Base-by-base conservation (phyloP, 352 stramenopile genomes). In the Pseudoperonospora humuli region DNA sequence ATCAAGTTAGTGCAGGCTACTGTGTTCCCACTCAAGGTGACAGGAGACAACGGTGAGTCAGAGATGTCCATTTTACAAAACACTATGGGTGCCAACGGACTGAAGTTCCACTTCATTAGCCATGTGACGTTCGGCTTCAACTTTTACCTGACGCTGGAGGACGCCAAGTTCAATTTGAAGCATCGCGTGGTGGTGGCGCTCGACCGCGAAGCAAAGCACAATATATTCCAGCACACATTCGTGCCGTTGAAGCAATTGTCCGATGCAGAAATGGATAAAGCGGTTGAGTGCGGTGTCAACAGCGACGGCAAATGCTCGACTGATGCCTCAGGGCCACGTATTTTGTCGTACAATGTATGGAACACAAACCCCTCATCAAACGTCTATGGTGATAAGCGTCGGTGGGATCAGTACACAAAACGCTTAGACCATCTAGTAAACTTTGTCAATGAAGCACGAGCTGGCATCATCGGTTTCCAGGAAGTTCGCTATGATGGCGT, bases 321-420 rank as follows among this genome's bases (percentile, higher is more conserved):
- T 26, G 36, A 26, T 28, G 33, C 33, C 33, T 45, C 31, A 7
- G 57, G 44, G 0, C 77, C 78, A 9, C 66, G 78, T 15, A 91
- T 93, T 23, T 52, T 92, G 24, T 84, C 81, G 32, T 95, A 87
- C 64, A 95, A 95, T 31, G 71, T 93, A 9, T 95, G 84, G 84
- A 94, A 93, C 60, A 93, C 81, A 8, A 95, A 93, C 40, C 84
- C 84, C 3, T 80, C 78, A 0, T 64, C 51, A 0, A 64, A 84
- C 19, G 70, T 88, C 19, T 85, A 87, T 42, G 79, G 75, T 29
- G 41, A 54, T 33, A 24, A 41, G 5, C 58, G 61, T 20, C 75
- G 84, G 7, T 89, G 75, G 72, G 28, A 39, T n/a, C 75, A 86
- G 43, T 95, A 95, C 59, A 45, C 27, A 1, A 84, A 84, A 43